Evolutionary conservation across 129 eudicot genomes (phyloP), one percentile per base, ranked within the genome.

Genomic region (Gnaphalium uliginosum): DNA sequence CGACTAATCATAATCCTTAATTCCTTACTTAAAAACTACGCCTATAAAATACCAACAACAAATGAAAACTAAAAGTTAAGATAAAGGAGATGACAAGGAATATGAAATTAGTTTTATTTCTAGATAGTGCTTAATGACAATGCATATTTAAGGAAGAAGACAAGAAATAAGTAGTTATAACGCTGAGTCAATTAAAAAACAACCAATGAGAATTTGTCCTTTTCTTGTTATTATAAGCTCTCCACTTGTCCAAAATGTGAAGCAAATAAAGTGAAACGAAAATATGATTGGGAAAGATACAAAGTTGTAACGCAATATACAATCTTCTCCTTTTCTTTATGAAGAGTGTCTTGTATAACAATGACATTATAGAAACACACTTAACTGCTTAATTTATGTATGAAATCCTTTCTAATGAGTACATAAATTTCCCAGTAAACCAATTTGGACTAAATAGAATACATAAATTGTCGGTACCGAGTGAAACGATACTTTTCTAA

Each of bases 371-470:
- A 25, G 66, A 60, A 24, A 60, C 13, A 25, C 66, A 9, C 33
- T 21, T 3, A 68, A 41, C 54, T 11, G 26, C 21, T 39, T 24
- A 41, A 32, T 2, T 66, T 32, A 33, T 72, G 37, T 14, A 35
- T 57, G 68, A 37, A 58, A 73, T 59, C 66, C 41, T 32, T 50
- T 50, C 57, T 66, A 21, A 51, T 21, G 53, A 46, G n/a, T 75
- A 21, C 22, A 8, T 62, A 62, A 74, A 39, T 14, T 6, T 21
- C 19, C 19, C 65, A 48, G 50, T 23, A 67, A 66, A 37, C 30
- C 81, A 68, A 41, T 68, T 68, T 68, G 30, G 60, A 57, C 73
- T 76, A 53, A 26, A 76, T 53, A 53, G 58, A 76, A 56, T 39
- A 56, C 75, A 56, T 37, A 68, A 57, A 68, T 75, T 76, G 50